phyloP scores from a whole-genome alignment of 2,329 filamentous ascomycete species.

The Penicillium sclerotigenum region DNA sequence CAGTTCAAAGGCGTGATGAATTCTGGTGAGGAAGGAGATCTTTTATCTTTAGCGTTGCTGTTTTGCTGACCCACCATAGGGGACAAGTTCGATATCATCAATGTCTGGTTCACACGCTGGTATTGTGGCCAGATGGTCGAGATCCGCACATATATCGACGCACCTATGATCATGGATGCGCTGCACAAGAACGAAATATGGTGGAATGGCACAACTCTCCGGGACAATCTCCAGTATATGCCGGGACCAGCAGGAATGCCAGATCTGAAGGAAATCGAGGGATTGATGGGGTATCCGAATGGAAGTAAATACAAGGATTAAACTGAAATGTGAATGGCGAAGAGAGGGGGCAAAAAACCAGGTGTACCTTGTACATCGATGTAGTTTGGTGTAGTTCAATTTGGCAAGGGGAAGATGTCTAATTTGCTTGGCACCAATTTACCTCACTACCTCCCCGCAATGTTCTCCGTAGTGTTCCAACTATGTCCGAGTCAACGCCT shows the following conservation, averaged over 20 bases:
- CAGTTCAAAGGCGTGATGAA: constrained; percentile 33
- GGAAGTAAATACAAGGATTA: constrained; percentile 26
- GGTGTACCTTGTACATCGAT: background rate
- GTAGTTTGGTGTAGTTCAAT: background rate
- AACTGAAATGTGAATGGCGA: background rate
- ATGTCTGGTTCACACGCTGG: constrained; percentile 37
- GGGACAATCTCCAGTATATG: constrained; percentile 32
- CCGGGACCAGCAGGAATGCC: constrained; percentile 35
- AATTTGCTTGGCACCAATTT: constrained; percentile 5
- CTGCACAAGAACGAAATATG: constrained; percentile 35
- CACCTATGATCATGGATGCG: constrained; percentile 27
- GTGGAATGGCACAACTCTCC: constrained; percentile 31
- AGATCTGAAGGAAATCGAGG: constrained; percentile 26
- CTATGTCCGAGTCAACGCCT: constrained; percentile 28
- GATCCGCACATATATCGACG: constrained; percentile 34
- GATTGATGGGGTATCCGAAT: constrained; percentile 29
- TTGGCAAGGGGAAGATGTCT: background rate
- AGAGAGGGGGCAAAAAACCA: background rate
- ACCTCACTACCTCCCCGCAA: constrained; percentile 1
- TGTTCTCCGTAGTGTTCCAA: constrained; percentile 1
- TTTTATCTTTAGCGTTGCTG: background rate
- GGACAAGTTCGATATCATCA: constrained; percentile 31
- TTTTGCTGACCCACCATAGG: constrained; percentile 16
- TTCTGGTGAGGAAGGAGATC: constrained; percentile 24
- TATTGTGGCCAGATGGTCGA: constrained; percentile 33